phyloP scores from a whole-genome alignment of 83 land plant species.

The Picea abies region DNA sequence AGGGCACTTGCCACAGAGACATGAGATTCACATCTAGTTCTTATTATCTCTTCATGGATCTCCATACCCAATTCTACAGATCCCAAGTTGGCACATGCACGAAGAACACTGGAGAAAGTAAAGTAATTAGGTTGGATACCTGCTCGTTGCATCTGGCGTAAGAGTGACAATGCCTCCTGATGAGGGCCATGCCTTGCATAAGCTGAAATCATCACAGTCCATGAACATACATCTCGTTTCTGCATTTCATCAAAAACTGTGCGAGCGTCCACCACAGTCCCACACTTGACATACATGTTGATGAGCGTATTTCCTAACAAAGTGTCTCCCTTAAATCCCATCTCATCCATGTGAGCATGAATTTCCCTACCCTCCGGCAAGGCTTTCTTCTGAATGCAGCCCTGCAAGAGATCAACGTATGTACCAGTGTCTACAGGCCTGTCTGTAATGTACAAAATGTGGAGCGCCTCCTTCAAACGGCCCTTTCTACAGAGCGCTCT shows the following conservation, averaged over 20 bases:
- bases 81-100: constrained; percentile 4
- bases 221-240: constrained; percentile 10
- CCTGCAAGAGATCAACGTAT: too few relatives aligned
- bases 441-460: too few relatives aligned
- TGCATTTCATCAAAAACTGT: constrained; percentile 12
- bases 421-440: too few relatives aligned
- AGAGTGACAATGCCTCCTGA: constrained; percentile 12
- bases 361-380: too few relatives aligned
- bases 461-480: too few relatives aligned
- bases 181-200: neutral
- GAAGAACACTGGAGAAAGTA: constrained; percentile 2
- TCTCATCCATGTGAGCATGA: too few relatives aligned
- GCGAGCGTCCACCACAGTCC: constrained; percentile 5
- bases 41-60: neutral
- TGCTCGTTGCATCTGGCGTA: constrained; percentile 7
- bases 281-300: constrained; percentile 12
- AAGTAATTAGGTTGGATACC: neutral
- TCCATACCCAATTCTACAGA: neutral
- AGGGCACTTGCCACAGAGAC: constrained; percentile 36
- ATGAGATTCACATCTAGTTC: constrained; percentile 11
- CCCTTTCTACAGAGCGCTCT: too few relatives aligned
- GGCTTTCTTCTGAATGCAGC: too few relatives aligned
- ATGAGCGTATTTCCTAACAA: constrained; percentile 13
- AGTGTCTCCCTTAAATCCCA: too few relatives aligned
- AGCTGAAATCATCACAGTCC: constrained; percentile 21